Conservation (phyloP, 73 alveolate genomes). For the Paramecium bursaria region DNA sequence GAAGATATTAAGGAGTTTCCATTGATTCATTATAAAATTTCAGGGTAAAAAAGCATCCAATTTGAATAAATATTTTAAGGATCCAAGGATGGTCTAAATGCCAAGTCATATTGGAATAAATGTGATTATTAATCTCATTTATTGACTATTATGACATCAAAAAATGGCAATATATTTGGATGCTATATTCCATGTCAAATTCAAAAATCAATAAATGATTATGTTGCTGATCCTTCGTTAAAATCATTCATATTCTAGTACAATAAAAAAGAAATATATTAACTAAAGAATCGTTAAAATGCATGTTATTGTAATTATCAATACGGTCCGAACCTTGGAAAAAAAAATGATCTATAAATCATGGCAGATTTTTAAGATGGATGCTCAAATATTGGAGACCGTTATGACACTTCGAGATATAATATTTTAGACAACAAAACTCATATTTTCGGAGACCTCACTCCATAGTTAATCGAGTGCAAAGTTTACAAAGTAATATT, state of each 20-base stretch:
- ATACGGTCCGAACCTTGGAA: too few species aligned
- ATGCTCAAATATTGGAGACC: too few species aligned
- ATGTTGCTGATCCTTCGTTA: conserved; percentile 56
- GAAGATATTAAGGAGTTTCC: too few species aligned
- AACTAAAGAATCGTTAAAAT: conserved; percentile 42
- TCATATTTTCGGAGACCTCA: conserved; percentile 1
- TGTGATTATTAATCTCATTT: neutral
- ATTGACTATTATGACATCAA: neutral
- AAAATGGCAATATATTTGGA: neutral
- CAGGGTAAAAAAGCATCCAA: too few species aligned
- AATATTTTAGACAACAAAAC: too few species aligned
- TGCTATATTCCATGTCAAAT: neutral
- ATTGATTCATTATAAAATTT: too few species aligned
- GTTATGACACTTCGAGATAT: too few species aligned
- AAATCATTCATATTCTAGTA: conserved; percentile 69
- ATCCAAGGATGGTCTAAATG: conserved; percentile 35
- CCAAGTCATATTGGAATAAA: neutral
- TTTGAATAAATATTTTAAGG: too few species aligned
- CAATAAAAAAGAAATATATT: conserved; percentile 68
- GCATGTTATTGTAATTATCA: too few species aligned
- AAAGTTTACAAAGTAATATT: conserved; percentile 23
- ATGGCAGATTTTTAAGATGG: too few species aligned
- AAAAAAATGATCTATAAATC: too few species aligned
- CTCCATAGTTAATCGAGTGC: conserved; percentile 33
- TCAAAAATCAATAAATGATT: neutral